Evolutionary conservation across 805 yeast genomes (phyloP).

Genomic region (Teunomyces panamensis): DNA sequence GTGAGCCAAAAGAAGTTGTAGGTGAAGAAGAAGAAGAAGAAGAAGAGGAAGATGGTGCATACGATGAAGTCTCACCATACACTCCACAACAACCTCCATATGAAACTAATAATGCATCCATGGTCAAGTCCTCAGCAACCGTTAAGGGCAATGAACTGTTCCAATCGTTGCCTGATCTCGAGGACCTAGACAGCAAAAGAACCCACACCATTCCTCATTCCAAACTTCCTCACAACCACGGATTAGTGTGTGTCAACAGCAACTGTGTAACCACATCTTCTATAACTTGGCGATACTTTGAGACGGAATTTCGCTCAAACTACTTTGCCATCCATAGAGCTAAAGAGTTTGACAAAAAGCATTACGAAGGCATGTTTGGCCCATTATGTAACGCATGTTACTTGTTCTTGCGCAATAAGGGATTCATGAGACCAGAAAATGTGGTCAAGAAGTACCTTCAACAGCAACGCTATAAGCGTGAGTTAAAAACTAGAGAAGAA

Average conservation of each 20-base stretch:
- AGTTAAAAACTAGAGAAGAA: constrained; percentile 29
- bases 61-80: constrained; percentile 33
- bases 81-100: constrained; percentile 43
- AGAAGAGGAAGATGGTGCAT: constrained; percentile 22
- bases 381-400: constrained; percentile 47
- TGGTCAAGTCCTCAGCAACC: constrained; percentile 7
- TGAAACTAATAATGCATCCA: constrained; percentile 11
- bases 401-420: constrained; percentile 50
- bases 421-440: constrained; percentile 65
- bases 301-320: constrained; percentile 36
- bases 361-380: constrained; percentile 47
- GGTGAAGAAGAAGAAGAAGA: constrained; percentile 26
- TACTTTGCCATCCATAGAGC: constrained; percentile 38
- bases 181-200: constrained; percentile 42
- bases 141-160: constrained; percentile 16
- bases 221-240: constrained; percentile 39
- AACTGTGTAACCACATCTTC: constrained; percentile 39
- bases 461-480: constrained; percentile 42
- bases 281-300: constrained; percentile 45
- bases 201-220: constrained; percentile 39
- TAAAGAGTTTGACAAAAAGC: constrained; percentile 35
- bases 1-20: constrained; percentile 14
- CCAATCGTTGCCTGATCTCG: constrained; percentile 42
- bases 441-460: constrained; percentile 45
- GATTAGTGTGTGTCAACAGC: constrained; percentile 37